These are phyloP conservation scores for Fraxinus floribunda DNA, from an alignment of 305 asterid genomes.

Conservation along the genomic window DNA sequence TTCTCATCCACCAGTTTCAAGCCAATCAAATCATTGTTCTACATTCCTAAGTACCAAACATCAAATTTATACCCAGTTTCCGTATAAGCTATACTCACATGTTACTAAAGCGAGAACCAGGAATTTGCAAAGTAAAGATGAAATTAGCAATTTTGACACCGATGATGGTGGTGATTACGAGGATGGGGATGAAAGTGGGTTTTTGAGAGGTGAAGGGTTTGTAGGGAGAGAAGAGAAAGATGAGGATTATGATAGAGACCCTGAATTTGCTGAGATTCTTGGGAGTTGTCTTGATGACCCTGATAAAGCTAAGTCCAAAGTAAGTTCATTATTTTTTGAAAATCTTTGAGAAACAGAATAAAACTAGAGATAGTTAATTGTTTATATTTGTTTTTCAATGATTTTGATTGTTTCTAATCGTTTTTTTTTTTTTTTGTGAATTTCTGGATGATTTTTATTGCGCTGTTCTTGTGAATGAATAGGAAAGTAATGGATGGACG, in stretches of 20 bases:
- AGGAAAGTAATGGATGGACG: neutral
- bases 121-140: conserved; percentile 32
- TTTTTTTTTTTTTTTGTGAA: neutral
- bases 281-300: conserved; percentile 78
- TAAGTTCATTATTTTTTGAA: conserved; percentile 31
- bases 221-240: conserved; percentile 37
- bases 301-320: conserved; percentile 73
- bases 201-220: conserved; percentile 27
- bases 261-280: conserved; percentile 84
- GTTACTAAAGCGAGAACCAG: conserved; percentile 27
- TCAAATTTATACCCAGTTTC: conserved; percentile 18
- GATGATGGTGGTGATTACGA: conserved; percentile 30
- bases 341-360: neutral
- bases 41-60: conserved; percentile 12
- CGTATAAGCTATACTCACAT: conserved; percentile 18
- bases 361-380: neutral
- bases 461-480: neutral
- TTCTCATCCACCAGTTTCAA: conserved; percentile 10
- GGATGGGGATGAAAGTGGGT: conserved; percentile 30
- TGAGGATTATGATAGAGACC: conserved; percentile 76
- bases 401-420: neutral
- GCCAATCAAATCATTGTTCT: conserved; percentile 12
- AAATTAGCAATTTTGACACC: conserved; percentile 27
- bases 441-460: neutral
- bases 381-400: neutral